Base-by-base conservation (phyloP, 768 basidiomycete genomes). In the Cantharellus cinnabarinus region DNA sequence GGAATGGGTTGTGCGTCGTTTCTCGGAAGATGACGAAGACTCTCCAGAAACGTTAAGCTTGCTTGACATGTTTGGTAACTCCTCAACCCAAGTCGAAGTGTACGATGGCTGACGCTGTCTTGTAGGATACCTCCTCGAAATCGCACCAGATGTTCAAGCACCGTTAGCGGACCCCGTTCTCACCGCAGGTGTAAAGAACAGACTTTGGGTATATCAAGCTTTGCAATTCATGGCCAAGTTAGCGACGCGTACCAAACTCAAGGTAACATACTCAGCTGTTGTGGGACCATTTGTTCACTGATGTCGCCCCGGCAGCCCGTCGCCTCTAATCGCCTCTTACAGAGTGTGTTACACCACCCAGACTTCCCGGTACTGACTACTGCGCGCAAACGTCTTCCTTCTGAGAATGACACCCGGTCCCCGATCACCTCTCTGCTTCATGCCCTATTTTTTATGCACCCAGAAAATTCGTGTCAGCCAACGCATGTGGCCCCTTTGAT, bases 391-490 rank as follows among this genome's bases (percentile, higher is more conserved):
- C 20, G 20, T 29, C 29, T 38, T 63, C 64, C 7, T 60, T 66
- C 3, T 34, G 20, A 40, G 37, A 58, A 56, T 10, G 10, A 10
- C 10, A 58, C 69, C 39, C 75, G 80, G 29, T 72, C 76, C 34
- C 70, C 73, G 2, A 66, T 85, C 38, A 72, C 82, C 42, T 64
- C 70, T n/a, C 68, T 87, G 1, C 69, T 93, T 2, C 74, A 79
- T 51, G 69, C 71, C 2, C 73, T 94, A 1, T 95, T 93, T 72
- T 68, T 76, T 59, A 74, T 82, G 10, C 82, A 91, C 65, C 87
- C 90, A 0, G 69, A 74, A 7, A 89, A 89, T 64, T 84, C 89
- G 2, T 93, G 87, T 65, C 93, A 94, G 67, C 76, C 82, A 5
- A 83, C 79, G 2, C 88, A 93, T 63, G 70, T 93, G 50, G 81